A percentile compares a stretch with the other conserved stretches of the same genome.
Evolutionary conservation across 2,329 filamentous ascomycete species (phyloP).

Genomic region (Endothia cerciana): DNA sequence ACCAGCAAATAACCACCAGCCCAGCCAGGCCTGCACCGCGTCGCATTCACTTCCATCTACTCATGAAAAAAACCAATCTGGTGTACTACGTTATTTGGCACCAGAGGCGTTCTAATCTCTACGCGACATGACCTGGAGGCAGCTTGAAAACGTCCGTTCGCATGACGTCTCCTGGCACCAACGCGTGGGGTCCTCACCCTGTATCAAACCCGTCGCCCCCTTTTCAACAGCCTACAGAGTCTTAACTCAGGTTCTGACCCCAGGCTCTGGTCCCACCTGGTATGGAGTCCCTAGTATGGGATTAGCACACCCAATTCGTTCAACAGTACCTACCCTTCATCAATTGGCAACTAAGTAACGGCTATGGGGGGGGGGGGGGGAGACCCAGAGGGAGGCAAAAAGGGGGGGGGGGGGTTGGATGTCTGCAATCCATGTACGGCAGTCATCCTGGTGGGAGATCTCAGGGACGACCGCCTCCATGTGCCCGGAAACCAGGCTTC

Average conservation of each 20-base stretch:
- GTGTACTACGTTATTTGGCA: no score
- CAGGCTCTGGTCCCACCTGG: background rate
- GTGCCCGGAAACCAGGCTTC: constrained; percentile 30
- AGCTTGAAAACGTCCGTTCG: background rate
- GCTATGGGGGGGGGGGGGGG: background rate
- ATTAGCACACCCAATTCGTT: background rate
- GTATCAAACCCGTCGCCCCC: background rate
- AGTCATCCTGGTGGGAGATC: constrained; percentile 29
- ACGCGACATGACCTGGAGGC: background rate
- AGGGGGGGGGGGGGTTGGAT: constrained; percentile 24
- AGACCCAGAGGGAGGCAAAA: background rate
- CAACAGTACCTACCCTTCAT: no score
- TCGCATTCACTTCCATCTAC: no score
- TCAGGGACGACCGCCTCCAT: constrained; percentile 21
- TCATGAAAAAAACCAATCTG: no score
- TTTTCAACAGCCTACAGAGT: background rate
- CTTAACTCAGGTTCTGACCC: background rate
- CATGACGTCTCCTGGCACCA: background rate
- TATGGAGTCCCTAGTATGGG: background rate
- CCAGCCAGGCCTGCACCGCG: no score
- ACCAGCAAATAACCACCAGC: no score
- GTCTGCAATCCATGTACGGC: constrained; percentile 42
- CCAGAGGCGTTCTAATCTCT: no score
- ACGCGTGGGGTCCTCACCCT: background rate
- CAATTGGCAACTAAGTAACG: background rate